Evolutionary conservation across 805 yeast genomes (phyloP).

Genomic region (Teunomyces pallodes): DNA sequence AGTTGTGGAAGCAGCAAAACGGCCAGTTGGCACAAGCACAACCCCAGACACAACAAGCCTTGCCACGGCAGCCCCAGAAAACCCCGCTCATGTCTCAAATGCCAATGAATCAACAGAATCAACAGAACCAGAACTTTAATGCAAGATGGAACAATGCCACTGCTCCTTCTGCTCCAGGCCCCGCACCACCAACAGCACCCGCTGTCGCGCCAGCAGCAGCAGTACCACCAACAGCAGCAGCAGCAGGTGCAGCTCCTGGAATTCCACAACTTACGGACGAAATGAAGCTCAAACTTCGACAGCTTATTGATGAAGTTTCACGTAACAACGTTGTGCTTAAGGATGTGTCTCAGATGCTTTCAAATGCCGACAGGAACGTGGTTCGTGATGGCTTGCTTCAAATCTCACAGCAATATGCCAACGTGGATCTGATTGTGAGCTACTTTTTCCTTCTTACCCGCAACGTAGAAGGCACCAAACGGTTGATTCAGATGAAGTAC

Average conservation of each 20-base stretch:
- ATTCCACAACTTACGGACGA: conserved; percentile 51
- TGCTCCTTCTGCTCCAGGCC: background rate
- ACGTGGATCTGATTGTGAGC: conserved; percentile 75
- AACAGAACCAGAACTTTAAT: too few species aligned
- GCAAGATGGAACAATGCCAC: background rate
- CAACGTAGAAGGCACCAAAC: conserved; percentile 70
- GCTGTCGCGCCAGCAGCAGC: background rate
- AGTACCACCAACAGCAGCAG: conserved; percentile 2
- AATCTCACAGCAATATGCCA: conserved; percentile 58
- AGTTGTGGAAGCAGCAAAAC: conserved; percentile 26
- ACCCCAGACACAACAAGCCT: background rate
- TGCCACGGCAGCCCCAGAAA: background rate
- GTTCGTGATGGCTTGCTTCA: conserved; percentile 55
- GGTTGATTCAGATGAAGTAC: conserved; percentile 72
- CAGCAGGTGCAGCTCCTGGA: conserved; percentile 10
- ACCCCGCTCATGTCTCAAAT: too few species aligned
- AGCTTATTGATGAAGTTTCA: conserved; percentile 67
- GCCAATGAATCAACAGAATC: too few species aligned
- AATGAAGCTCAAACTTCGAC: conserved; percentile 59
- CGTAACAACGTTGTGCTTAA: conserved; percentile 63
- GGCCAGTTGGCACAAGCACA: conserved; percentile 7
- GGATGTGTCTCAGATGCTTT: conserved; percentile 59
- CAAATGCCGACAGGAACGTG: conserved; percentile 61
- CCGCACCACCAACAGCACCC: background rate
- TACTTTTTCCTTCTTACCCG: conserved; percentile 74